These are phyloP conservation scores for Saxophila tyrrhenica DNA, from an alignment of 495 filamentous ascomycete genomes.

Conservation along the genomic window DNA sequence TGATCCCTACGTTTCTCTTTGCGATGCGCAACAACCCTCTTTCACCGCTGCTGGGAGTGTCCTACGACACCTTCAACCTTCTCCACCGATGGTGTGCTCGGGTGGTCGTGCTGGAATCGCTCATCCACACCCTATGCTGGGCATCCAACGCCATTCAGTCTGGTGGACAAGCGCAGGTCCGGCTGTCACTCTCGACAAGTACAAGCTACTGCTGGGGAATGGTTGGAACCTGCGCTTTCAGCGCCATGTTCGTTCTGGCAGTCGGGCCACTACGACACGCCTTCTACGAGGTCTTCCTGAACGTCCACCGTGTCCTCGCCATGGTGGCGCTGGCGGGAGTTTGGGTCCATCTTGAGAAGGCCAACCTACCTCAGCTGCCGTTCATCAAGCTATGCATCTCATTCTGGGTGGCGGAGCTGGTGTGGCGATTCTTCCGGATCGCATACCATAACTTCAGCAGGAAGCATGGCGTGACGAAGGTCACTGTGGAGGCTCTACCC, in stretches of 20 bases:
- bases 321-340: slow-evolving; percentile 39
- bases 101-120: slow-evolving; percentile 64
- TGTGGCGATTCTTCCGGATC: slow-evolving; percentile 22
- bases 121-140: slow-evolving; percentile 68
- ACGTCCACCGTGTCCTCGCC: slow-evolving; percentile 41
- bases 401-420: slow-evolving; percentile 26
- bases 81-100: slow-evolving; percentile 92
- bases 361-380: slow-evolving; percentile 31
- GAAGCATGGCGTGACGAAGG: slow-evolving; percentile 30
- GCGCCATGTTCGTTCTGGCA: slow-evolving; percentile 40
- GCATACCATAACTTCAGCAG: slow-evolving; percentile 25
- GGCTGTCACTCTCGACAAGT: slow-evolving; percentile 12
- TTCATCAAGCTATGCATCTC: slow-evolving; percentile 27
- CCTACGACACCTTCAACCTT: slow-evolving; percentile 95
- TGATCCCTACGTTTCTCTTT: slow-evolving; percentile 82
- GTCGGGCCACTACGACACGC: slow-evolving; percentile 44
- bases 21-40: slow-evolving; percentile 88
- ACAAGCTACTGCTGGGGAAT: slow-evolving; percentile 28
- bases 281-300: slow-evolving; percentile 49
- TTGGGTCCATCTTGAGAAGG: slow-evolving; percentile 43
- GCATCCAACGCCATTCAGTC: slow-evolving; percentile 35
- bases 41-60: slow-evolving; percentile 69
- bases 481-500: slow-evolving; percentile 43
- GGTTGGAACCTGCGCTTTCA: slow-evolving; percentile 34
- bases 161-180: slow-evolving; percentile 15